A percentile compares a stretch with the other conserved stretches of the same genome.
phyloP scores from a whole-genome alignment of 2,329 filamentous ascomycete species.

The Pezicula neosporulosa region DNA sequence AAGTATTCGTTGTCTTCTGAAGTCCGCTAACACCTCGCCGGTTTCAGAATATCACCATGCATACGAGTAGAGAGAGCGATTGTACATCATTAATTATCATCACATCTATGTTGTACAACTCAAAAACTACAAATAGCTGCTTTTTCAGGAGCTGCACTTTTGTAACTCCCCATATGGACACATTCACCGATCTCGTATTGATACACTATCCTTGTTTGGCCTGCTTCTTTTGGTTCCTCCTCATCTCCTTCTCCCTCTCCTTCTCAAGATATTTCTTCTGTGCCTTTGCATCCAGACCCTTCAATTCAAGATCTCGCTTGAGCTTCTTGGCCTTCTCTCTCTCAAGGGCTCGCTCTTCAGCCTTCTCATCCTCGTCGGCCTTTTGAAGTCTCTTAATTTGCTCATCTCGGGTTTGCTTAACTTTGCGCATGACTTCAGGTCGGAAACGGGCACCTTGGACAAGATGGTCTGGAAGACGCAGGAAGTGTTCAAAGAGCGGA shows the following conservation, averaged over 20 bases:
- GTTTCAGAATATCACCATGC: too few species aligned
- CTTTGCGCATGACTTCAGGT: constrained; percentile 82
- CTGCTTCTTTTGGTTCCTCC: constrained; percentile 60
- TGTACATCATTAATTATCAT: too few species aligned
- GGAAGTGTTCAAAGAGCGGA: constrained; percentile 76
- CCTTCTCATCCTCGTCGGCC: constrained; percentile 74
- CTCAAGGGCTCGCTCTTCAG: constrained; percentile 70
- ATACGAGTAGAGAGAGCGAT: not conserved
- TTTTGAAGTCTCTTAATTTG: constrained; percentile 77
- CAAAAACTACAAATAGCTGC: not conserved
- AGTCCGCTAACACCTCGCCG: too few species aligned
- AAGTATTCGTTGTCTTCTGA: too few species aligned
- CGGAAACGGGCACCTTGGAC: constrained; percentile 80
- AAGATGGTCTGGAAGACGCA: constrained; percentile 81
- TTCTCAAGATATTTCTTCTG: constrained; percentile 84
- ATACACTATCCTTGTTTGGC: constrained; percentile 35
- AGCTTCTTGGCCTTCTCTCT: constrained; percentile 78
- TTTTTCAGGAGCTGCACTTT: not conserved
- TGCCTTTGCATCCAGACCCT: constrained; percentile 72
- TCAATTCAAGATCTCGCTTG: constrained; percentile 82
- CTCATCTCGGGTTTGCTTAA: constrained; percentile 76
- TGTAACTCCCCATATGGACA: not conserved
- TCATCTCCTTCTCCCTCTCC: constrained; percentile 71
- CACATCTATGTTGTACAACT: not conserved
- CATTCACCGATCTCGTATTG: not conserved